Evolutionary conservation across 768 basidiomycete species (phyloP).

Genomic region (Macrolepiota fuliginosa): DNA sequence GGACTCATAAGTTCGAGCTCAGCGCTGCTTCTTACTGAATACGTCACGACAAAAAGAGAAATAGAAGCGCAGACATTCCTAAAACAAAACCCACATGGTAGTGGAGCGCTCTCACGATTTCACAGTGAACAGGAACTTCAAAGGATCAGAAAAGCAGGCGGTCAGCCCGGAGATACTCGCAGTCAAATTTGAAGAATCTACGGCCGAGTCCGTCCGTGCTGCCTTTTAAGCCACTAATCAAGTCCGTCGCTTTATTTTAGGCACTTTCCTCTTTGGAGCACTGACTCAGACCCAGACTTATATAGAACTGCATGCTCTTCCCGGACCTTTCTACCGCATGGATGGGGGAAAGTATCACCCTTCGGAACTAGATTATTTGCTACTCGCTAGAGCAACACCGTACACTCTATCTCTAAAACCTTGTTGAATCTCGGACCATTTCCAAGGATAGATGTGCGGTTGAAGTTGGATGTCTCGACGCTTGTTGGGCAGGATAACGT

Average conservation of each 20-base stretch:
- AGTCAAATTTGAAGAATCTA: neutral
- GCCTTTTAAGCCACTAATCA: neutral
- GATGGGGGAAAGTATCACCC: neutral
- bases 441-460: neutral
- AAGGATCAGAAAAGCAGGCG: neutral
- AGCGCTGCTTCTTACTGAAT: neutral
- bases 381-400: neutral
- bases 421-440: neutral
- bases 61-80: neutral
- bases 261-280: neutral
- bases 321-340: neutral
- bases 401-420: neutral
- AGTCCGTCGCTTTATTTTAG: neutral
- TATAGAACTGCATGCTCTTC: neutral
- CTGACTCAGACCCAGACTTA: neutral
- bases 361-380: neutral
- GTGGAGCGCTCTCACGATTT: neutral
- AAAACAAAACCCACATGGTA: slow-evolving; percentile 2
- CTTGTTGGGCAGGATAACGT: neutral
- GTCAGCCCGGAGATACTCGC: neutral
- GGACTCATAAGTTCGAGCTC: no score
- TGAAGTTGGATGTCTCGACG: neutral
- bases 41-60: neutral
- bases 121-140: neutral
- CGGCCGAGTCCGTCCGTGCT: neutral